Base-by-base conservation (phyloP, 2,329 filamentous ascomycete genomes). In the Scleromitrula shiraiana region DNA sequence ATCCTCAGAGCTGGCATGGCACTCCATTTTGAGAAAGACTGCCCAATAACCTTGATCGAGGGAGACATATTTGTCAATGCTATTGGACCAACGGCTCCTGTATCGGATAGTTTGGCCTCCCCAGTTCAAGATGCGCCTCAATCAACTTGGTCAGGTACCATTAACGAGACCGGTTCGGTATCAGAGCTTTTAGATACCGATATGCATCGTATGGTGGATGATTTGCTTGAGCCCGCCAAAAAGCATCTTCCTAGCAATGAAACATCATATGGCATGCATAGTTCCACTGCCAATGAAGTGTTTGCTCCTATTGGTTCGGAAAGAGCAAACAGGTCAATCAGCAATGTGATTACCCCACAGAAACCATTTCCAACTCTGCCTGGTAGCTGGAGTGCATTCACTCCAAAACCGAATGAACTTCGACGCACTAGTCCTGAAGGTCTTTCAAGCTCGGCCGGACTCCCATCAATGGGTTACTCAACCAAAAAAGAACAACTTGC, bases 1-100 rank as follows among this genome's bases (percentile, higher is more conserved):
- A 70, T 85, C 26, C 67, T 85, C 7, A 71, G 77, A 40, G 78
- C 81, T 62, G 82, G 77, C 3, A 66, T 83, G 30, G 66, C 75
- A 45, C 64, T 84, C 23, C 74, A 76, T n/a, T 67, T 73, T 46
- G 70, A 72, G 53, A 65, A 69, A 42, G 67, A 56, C 62, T 53
- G 57, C 56, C 46, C 61, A 52, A 49, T 61, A 52, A 69, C 55
- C 67, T 68, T 62, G 70, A 68, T 70, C 20, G 64, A 68, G 19
- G 41, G 46, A 33, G 66, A 71, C 51, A 52, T 67, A 7, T 79
- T 80, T 55, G 65, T 72, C 46, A 78, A 75, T 51, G 68, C 29
- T 14, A 22, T 19, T 12, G 38, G 41, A 42, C 23, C 45, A 20
- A 9, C 7, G 10, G 35, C 14, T 15, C 38, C 30, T 7, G 12